phyloP scores from a whole-genome alignment of 352 stramenopile species.

The Phytophthora europaea region DNA sequence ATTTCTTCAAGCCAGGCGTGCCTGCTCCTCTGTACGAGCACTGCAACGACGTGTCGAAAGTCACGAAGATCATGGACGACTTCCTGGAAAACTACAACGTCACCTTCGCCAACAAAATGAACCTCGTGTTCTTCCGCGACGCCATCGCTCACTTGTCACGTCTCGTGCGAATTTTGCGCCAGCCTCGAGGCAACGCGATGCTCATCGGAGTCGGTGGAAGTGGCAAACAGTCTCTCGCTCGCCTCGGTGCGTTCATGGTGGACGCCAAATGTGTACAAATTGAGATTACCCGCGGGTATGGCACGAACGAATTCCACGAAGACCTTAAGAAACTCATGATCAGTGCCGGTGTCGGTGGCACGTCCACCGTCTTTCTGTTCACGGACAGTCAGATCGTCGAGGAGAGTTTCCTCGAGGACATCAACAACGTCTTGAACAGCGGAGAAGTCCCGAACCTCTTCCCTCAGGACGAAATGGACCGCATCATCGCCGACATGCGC shows the following conservation, averaged over 20 bases:
- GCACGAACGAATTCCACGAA: constrained; percentile 92
- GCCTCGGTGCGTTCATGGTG: constrained; percentile 93
- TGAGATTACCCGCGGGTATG: constrained; percentile 94
- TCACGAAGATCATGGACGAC: constrained; percentile 92
- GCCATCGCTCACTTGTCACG: constrained; percentile 92
- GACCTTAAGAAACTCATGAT: constrained; percentile 96
- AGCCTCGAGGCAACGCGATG: constrained; percentile 96
- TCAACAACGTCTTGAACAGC: constrained; percentile 98
- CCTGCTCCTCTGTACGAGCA: constrained; percentile 88
- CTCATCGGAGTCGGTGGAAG: constrained; percentile 95
- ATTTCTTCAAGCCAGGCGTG: constrained; percentile 92
- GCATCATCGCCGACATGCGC: constrained; percentile 94
- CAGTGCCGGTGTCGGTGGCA: constrained; percentile 88
- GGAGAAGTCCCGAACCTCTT: constrained; percentile 97
- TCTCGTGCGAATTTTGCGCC: constrained; percentile 91
- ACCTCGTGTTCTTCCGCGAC: constrained; percentile 97
- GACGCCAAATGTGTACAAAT: constrained; percentile 94
- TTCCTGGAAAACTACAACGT: constrained; percentile 97
- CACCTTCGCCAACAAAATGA: constrained; percentile 95
- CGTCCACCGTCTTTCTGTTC: constrained; percentile 93
- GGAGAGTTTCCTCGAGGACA: constrained; percentile 96
- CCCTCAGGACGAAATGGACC: constrained; percentile 93
- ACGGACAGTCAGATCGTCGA: constrained; percentile 97
- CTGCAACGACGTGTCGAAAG: constrained; percentile 80
- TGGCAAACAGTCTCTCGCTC: constrained; percentile 94